Base-by-base conservation (phyloP, 257 asterid genomes). In the Cruciata laevipes region DNA sequence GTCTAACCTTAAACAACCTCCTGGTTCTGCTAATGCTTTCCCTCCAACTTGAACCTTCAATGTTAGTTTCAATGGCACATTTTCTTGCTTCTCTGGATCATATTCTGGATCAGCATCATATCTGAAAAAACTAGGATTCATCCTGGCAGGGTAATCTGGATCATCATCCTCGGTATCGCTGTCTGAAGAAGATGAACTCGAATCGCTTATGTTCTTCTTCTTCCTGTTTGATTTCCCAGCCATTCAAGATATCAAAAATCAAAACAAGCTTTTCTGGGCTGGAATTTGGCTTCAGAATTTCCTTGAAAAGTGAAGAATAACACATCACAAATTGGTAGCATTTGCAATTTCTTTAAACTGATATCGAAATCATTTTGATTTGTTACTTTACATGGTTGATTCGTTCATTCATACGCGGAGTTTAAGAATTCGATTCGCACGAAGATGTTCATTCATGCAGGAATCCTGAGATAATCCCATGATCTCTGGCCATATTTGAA, bases 141-240 rank as follows among this genome's bases (percentile, higher is more conserved):
- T 17, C 24, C 65, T 69, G 9, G 20, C 55, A 21, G 62, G 27
- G 30, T 66, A 70, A 67, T 77, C 78, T 38, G 78, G 73, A 53
- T 73, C 78, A 53, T 73, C 78, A 4, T 68, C 61, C 33, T 73
- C 78, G 2, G 61, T 47, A 24, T 30, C 78, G 55, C 61, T 37
- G 47, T 61, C 73, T 40, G 81, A 73, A 61, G 67, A 65, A 11
- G 24, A 33, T 12, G 80, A 71, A 49, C 80, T 76, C 35, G 81
- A 72, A 56, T 30, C 21, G 55, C 65, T 11, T n/a, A 16, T 57
- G 9, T 57, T 31, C 53, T 57, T 65, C 71, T 42, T 72, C 71
- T 31, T 66, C 35, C 32, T 72, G 62, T 47, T 44, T 66, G 67
- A 58, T 44, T 66, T 66, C 4, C 62, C 53, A 32, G 24, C 71